Base-by-base conservation (phyloP, 2,329 filamentous ascomycete genomes). In the Coniochaeta sp. region DNA sequence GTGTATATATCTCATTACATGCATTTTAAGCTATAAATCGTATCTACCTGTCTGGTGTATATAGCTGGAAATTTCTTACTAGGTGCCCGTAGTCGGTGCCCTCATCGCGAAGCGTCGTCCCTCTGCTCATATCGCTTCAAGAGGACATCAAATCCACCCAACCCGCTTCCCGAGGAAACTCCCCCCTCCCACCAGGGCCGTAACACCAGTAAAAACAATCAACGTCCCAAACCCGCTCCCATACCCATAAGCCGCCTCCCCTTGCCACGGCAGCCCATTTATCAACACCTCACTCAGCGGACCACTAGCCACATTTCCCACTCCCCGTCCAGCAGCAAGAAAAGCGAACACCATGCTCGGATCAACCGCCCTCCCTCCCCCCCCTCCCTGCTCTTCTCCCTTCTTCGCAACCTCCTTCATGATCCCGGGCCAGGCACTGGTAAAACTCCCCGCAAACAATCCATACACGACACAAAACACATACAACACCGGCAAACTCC, bases 401-500 rank as follows among this genome's bases (percentile, higher is more conserved):
- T n/a, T n/a, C n/a, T 60, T 61, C 6, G 63, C 57, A 9, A 75
- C 60, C 52, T 75, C 70, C 33, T 61, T 67, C 75, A 78, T 78
- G 57, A 81, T 72, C 0, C 80, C 80, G 0, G 77, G 73, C 82
- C 83, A 87, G 0, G 81, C 78, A 1, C 79, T 77, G 2, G 78
- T 79, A 60, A 82, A 87, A 0, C 79, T 77, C 0, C 83, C 81
- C 0, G 83, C 83, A 51, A 86, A 87, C 57, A 86, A 71, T 0
- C 84, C 85, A 59, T 83, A 87, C 4, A 76, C 68, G 16, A 85
- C 65, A 30, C 82, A 79, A 63, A 84, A 87, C 7, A 80, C 57
- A 22, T 82, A 77, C 28, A 87, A 63, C 3, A 82, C 66, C 0
- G 73, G 72, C 22, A 83, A 65, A 8, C 69, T 75, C 0, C 71